A percentile compares a stretch with the other conserved stretches of the same genome.
Conservation (phyloP, 495 filamentous ascomycete species). For the Mytilinidion resinicola region DNA sequence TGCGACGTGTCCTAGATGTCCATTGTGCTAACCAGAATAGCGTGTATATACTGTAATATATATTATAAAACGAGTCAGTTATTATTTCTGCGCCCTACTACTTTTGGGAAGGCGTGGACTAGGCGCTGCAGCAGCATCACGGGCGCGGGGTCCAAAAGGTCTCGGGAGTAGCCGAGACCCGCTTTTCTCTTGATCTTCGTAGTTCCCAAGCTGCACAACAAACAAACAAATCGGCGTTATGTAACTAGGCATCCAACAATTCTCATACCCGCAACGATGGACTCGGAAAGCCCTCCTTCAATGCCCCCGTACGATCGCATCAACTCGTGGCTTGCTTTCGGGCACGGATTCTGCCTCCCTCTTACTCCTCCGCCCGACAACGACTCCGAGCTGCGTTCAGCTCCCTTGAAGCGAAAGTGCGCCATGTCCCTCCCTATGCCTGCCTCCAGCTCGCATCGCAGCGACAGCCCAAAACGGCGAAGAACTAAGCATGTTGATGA, state of each 20-base stretch:
- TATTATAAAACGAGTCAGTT: no score
- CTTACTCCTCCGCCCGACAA: slow-evolving; percentile 10
- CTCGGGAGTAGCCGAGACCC: no score
- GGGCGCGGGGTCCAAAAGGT: no score
- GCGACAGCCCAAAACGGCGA: slow-evolving; percentile 18
- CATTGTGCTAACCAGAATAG: no score
- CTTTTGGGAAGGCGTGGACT: no score
- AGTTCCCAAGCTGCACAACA: no score
- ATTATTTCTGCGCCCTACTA: no score
- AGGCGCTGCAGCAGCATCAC: no score
- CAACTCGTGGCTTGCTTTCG: slow-evolving; percentile 5
- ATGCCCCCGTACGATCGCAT: background rate
- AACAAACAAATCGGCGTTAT: background rate
- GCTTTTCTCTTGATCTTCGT: no score
- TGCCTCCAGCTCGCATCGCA: slow-evolving; percentile 5
- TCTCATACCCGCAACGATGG: slow-evolving; percentile 8
- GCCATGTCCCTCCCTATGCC: slow-evolving; percentile 14
- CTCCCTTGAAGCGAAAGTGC: slow-evolving; percentile 12
- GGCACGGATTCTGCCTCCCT: slow-evolving; percentile 2
- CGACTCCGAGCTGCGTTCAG: background rate
- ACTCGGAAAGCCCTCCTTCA: slow-evolving; percentile 2
- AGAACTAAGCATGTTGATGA: slow-evolving; percentile 17
- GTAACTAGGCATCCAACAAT: slow-evolving; percentile 1
- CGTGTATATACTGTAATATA: no score
- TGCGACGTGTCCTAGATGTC: no score